Percentiles rank a stretch among this genome's conserved stretches.
Evolutionary conservation across 2,329 filamentous ascomycete species (phyloP).

Genomic region (Shiraia bambusicola): DNA sequence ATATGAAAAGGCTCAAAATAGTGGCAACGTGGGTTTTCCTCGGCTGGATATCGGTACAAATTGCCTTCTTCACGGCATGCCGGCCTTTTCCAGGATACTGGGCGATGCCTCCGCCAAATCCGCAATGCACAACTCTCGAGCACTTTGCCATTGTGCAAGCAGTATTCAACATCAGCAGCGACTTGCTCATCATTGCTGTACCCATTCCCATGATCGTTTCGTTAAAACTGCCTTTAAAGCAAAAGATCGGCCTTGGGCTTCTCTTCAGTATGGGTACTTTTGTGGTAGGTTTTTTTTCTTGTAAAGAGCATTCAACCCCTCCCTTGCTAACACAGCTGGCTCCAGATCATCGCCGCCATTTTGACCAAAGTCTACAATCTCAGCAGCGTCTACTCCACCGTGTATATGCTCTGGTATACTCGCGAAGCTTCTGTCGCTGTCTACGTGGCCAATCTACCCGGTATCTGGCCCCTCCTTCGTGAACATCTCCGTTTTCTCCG

Average conservation of each 20-base stretch:
- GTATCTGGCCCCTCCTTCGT: conserved; percentile 56
- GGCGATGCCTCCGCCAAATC: conserved; percentile 56
- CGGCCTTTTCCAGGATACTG: conserved; percentile 59
- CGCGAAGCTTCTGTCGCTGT: conserved; percentile 57
- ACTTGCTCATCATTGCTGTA: conserved; percentile 60
- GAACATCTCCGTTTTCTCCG: conserved; percentile 44
- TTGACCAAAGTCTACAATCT: conserved; percentile 55
- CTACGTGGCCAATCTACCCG: conserved; percentile 56
- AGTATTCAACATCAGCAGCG: conserved; percentile 61
- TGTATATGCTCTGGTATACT: conserved; percentile 54
- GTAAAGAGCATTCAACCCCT: not conserved
- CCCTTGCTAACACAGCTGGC: conserved; percentile 2
- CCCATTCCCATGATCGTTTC: conserved; percentile 57
- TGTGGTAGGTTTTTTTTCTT: conserved; percentile 43
- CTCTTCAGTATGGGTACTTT: conserved; percentile 56
- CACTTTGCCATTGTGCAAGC: conserved; percentile 62
- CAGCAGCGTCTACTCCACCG: conserved; percentile 43
- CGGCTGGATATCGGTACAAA: conserved; percentile 56
- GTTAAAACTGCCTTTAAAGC: conserved; percentile 52
- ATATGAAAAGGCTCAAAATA: conserved; percentile 51
- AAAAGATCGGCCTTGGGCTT: conserved; percentile 56
- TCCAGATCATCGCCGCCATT: conserved; percentile 43
- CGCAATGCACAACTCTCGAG: conserved; percentile 59
- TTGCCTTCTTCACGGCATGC: conserved; percentile 57
- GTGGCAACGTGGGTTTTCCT: conserved; percentile 52